These are phyloP conservation scores for Cladosporium sp. DNA, from an alignment of 2,329 filamentous ascomycete species.

Conservation along the genomic window DNA sequence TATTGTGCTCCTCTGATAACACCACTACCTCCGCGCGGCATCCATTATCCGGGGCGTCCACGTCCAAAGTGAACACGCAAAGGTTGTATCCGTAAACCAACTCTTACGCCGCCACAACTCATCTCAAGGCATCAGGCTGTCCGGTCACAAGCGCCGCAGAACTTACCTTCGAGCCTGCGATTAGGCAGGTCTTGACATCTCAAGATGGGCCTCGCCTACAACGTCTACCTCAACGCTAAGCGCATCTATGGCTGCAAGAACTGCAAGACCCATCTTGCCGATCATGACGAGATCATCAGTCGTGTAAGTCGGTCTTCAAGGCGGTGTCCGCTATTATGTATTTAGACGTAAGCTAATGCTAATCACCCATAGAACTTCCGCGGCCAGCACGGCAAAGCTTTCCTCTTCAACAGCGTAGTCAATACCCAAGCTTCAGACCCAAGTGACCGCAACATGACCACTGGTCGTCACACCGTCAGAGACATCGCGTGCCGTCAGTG, in stretches of 20 bases:
- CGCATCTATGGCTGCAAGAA: constrained; percentile 77
- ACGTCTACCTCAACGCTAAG: constrained; percentile 67
- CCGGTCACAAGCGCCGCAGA: neutral
- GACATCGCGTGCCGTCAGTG: constrained; percentile 91
- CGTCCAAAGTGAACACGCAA: neutral
- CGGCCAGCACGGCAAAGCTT: constrained; percentile 96
- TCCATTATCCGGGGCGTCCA: neutral
- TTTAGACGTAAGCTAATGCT: constrained; percentile 8
- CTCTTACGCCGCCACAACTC: neutral
- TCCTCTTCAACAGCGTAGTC: constrained; percentile 90
- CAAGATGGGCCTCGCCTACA: constrained; percentile 34
- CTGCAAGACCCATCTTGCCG: constrained; percentile 93
- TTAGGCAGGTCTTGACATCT: neutral
- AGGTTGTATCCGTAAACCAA: neutral
- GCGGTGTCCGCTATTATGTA: neutral
- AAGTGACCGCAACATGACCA: constrained; percentile 97
- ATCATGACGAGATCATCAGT: constrained; percentile 94
- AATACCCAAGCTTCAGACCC: constrained; percentile 80
- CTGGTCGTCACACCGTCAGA: constrained; percentile 86
- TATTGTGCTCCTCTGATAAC: neutral
- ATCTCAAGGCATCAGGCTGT: neutral
- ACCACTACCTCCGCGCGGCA: neutral
- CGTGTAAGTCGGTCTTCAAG: constrained; percentile 55
- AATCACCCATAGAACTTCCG: constrained; percentile 78
- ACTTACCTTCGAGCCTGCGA: neutral